Evolutionary conservation across 345 rosid genomes (phyloP).

Genomic region (Euclidium syriacum): DNA sequence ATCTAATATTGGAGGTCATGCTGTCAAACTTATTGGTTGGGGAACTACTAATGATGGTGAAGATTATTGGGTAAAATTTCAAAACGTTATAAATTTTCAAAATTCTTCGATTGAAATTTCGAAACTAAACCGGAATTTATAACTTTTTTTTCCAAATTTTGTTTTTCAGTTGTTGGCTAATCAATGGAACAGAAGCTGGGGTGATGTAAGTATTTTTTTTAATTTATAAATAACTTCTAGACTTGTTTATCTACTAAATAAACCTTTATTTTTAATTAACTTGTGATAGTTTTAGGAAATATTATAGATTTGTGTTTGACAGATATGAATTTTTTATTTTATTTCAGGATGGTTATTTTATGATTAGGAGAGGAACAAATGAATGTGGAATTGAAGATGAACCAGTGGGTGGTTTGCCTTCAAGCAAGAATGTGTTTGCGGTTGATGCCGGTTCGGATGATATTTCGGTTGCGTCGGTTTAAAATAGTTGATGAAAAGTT

Average conservation of each 20-base stretch:
- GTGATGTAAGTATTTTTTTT: constrained; percentile 57
- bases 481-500: constrained; percentile 9
- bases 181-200: constrained; percentile 94
- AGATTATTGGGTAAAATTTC: constrained; percentile 81
- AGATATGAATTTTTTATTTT: too few relatives aligned
- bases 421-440: constrained; percentile 57
- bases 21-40: constrained; percentile 97
- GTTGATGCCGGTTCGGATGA: constrained; percentile 35
- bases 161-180: constrained; percentile 64
- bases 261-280: too few relatives aligned
- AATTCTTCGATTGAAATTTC: not conserved
- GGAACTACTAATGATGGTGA: constrained; percentile 80
- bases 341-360: constrained; percentile 86
- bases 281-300: too few relatives aligned
- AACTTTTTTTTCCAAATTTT: not conserved
- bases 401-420: constrained; percentile 78
- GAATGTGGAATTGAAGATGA: constrained; percentile 90
- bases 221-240: not conserved
- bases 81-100: not conserved
- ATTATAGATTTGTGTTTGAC: not conserved
- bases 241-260: too few relatives aligned
- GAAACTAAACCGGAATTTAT: not conserved
- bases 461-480: constrained; percentile 38
- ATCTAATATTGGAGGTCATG: constrained; percentile 76
- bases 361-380: constrained; percentile 77